Percentiles rank a stretch among this genome's conserved stretches.
Evolutionary conservation across 2,329 filamentous ascomycete species (phyloP).

Genomic region (Neospermospora avenae): DNA sequence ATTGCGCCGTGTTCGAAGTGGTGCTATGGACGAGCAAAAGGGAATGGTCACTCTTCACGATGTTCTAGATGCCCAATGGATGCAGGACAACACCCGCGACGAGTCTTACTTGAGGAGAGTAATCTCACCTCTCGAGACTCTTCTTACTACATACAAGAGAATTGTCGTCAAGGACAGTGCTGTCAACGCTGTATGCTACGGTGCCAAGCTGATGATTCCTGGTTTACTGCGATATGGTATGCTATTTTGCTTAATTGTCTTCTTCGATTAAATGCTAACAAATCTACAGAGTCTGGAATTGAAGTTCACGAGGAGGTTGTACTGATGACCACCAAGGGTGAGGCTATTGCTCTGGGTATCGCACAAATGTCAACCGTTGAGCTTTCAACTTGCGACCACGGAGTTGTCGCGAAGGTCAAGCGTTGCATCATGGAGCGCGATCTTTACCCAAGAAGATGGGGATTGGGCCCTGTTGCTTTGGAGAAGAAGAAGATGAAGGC

Average conservation of each 20-base stretch:
- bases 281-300: conserved; percentile 70
- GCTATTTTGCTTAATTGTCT: conserved; percentile 33
- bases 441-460: conserved; percentile 95
- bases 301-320: conserved; percentile 96
- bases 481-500: conserved; percentile 99
- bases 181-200: conserved; percentile 97
- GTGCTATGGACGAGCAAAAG: conserved; percentile 90
- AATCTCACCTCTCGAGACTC: conserved; percentile 87
- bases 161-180: conserved; percentile 96
- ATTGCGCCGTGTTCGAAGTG: conserved; percentile 86
- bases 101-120: conserved; percentile 89
- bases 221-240: conserved; percentile 86
- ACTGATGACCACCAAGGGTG: conserved; percentile 98
- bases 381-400: conserved; percentile 94
- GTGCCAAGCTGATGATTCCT: conserved; percentile 98
- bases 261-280: conserved; percentile 28
- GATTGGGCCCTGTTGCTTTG: conserved; percentile 83
- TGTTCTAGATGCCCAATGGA: conserved; percentile 93
- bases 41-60: conserved; percentile 92
- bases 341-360: conserved; percentile 94
- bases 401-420: conserved; percentile 98
- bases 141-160: conserved; percentile 91
- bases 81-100: conserved; percentile 91
- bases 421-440: conserved; percentile 99
- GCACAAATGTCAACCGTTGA: conserved; percentile 98